phyloP scores from a whole-genome alignment of 2,329 filamentous ascomycete genomes.

The Xylariaceae sp. region DNA sequence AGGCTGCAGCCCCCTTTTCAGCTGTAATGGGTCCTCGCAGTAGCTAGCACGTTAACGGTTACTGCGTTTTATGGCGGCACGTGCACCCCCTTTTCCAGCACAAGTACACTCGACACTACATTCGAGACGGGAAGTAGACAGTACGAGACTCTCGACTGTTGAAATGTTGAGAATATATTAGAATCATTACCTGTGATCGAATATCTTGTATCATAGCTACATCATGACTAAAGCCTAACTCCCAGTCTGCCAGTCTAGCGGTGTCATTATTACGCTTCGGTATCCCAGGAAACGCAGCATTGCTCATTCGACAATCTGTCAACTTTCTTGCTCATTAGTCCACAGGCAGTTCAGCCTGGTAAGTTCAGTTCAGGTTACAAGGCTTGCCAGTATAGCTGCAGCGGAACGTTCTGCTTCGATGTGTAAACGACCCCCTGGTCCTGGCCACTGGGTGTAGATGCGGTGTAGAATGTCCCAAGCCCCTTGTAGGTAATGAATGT shows the following conservation, averaged over 20 bases:
- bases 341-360: neutral
- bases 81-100: neutral
- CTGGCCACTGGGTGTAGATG: constrained; percentile 11
- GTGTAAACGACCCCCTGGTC: constrained; percentile 14
- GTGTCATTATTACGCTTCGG: neutral
- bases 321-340: neutral
- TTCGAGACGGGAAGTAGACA: neutral
- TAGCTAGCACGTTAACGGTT: neutral
- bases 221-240: neutral
- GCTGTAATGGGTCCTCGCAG: neutral
- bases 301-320: neutral
- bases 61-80: neutral
- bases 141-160: neutral
- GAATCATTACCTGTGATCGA: neutral
- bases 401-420: constrained; percentile 9
- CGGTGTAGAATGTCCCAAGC: constrained; percentile 15
- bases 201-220: neutral
- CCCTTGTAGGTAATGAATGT: constrained; percentile 13
- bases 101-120: neutral
- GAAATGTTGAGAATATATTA: neutral
- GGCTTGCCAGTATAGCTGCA: constrained; percentile 17
- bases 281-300: neutral
- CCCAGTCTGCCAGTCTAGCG: neutral
- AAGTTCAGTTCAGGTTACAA: constrained; percentile 1
- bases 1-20: neutral